Conservation (phyloP, 2,329 filamentous ascomycete species). For the Cladosporium sp. region DNA sequence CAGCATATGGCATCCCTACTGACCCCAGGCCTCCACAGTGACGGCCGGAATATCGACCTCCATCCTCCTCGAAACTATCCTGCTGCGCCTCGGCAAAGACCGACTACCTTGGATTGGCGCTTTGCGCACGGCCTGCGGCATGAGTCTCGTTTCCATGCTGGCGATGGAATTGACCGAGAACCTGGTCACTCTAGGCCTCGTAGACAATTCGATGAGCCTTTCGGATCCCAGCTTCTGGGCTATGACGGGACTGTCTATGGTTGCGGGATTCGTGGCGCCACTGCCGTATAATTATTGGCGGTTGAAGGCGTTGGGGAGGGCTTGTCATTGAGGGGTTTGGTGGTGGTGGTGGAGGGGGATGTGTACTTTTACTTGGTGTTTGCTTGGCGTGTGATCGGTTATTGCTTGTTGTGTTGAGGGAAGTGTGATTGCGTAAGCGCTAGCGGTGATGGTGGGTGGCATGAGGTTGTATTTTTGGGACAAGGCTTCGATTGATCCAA, state of each 20-base stretch:
- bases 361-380: neutral
- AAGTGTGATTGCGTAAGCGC: neutral
- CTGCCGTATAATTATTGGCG: conserved; percentile 18
- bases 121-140: conserved; percentile 1
- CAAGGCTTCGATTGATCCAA: too few species aligned
- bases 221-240: neutral
- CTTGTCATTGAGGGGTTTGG: conserved; percentile 5
- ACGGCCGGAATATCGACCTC: conserved; percentile 11
- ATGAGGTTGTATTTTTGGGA: neutral
- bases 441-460: neutral
- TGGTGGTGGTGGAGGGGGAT: neutral
- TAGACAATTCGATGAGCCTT: neutral
- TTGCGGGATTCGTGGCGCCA: conserved; percentile 8
- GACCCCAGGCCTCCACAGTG: neutral
- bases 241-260: conserved; percentile 2
- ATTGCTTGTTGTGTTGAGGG: neutral
- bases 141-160: conserved; percentile 15
- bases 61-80: conserved; percentile 7
- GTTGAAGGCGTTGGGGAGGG: conserved; percentile 7
- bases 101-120: neutral
- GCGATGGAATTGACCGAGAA: conserved; percentile 17
- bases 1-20: neutral
- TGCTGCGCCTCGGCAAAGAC: conserved; percentile 10
- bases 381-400: neutral
- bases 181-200: neutral